phyloP scores from a whole-genome alignment of 2,329 filamentous ascomycete species.

The Aspergillus uvarum region DNA sequence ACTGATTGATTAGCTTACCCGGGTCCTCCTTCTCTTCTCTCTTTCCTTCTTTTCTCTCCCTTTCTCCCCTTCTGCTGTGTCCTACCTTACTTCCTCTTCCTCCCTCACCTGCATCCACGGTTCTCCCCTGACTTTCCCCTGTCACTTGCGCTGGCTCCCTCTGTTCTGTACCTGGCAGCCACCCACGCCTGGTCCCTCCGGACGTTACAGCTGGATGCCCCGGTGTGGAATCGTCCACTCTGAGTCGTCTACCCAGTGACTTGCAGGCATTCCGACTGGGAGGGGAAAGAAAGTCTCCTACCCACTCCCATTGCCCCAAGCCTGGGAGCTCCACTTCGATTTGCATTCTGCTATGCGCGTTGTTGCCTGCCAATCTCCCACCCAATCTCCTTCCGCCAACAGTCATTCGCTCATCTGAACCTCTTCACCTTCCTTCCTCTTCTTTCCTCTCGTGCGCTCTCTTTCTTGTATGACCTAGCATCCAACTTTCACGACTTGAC shows the following conservation, averaged over 20 bases:
- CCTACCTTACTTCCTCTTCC: neutral
- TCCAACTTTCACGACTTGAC: slow-evolving; percentile 38
- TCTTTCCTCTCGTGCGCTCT: neutral
- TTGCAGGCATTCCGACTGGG: slow-evolving; percentile 11
- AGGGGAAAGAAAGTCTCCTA: slow-evolving; percentile 5
- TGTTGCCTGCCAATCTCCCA: slow-evolving; percentile 14
- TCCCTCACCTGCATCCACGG: neutral
- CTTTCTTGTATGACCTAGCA: slow-evolving; percentile 23
- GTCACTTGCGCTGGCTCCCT: slow-evolving; percentile 5
- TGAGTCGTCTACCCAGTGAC: slow-evolving; percentile 3
- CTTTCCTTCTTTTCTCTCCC: slow-evolving; percentile 7
- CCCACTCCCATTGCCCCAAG: slow-evolving; percentile 14
- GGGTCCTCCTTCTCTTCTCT: slow-evolving; percentile 5
- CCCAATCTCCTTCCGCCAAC: slow-evolving; percentile 15
- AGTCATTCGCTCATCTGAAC: slow-evolving; percentile 22
- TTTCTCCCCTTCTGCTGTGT: slow-evolving; percentile 6
- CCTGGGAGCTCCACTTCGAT: slow-evolving; percentile 11
- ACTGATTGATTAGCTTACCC: slow-evolving; percentile 4
- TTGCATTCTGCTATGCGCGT: slow-evolving; percentile 25
- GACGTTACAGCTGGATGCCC: slow-evolving; percentile 14
- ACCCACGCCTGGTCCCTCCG: slow-evolving; percentile 20
- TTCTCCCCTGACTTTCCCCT: slow-evolving; percentile 15
- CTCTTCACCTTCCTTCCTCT: slow-evolving; percentile 7
- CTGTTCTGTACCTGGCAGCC: slow-evolving; percentile 17
- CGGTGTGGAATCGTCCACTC: slow-evolving; percentile 10